Percentiles rank a stretch among this genome's conserved stretches.
Evolutionary conservation across 1,139 yeast species (phyloP).

Genomic region (Candida smagusa): DNA sequence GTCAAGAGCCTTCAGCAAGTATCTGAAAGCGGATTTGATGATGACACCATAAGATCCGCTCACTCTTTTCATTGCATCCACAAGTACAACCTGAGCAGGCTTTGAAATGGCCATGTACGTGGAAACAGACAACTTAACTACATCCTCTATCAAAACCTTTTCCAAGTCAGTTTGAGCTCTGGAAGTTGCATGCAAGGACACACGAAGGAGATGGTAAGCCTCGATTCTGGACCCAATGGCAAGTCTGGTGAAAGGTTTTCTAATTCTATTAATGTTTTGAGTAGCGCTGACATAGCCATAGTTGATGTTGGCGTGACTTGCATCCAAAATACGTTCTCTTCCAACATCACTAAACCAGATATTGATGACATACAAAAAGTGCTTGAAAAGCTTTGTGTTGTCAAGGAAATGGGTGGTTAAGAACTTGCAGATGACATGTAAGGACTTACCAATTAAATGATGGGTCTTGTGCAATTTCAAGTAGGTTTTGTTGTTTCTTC

Average conservation of each 20-base stretch:
- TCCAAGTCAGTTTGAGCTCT: constrained; percentile 72
- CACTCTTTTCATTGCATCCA: constrained; percentile 70
- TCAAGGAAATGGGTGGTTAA: constrained; percentile 54
- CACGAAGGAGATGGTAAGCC: constrained; percentile 72
- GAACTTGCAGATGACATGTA: constrained; percentile 58
- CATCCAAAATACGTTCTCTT: constrained; percentile 61
- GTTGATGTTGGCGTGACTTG: constrained; percentile 43
- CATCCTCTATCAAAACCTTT: constrained; percentile 59
- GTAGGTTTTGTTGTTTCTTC: constrained; percentile 53
- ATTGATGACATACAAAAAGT: constrained; percentile 62
- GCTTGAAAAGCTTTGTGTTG: constrained; percentile 66
- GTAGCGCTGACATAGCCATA: constrained; percentile 33
- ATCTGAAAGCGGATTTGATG: constrained; percentile 46
- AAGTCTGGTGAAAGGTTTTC: constrained; percentile 77
- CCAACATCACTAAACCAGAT: constrained; percentile 88
- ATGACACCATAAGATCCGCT: constrained; percentile 63
- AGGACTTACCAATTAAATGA: constrained; percentile 58
- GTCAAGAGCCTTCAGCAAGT: constrained; percentile 51
- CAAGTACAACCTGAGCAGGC: constrained; percentile 68
- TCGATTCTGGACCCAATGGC: constrained; percentile 76
- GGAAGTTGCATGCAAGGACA: constrained; percentile 71
- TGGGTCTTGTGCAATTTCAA: constrained; percentile 61
- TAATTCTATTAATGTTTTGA: constrained; percentile 44
- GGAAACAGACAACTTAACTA: constrained; percentile 67
- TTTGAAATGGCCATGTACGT: constrained; percentile 67